phyloP scores from a whole-genome alignment of 2,329 filamentous ascomycete species.

The Aspergillus hortae region DNA sequence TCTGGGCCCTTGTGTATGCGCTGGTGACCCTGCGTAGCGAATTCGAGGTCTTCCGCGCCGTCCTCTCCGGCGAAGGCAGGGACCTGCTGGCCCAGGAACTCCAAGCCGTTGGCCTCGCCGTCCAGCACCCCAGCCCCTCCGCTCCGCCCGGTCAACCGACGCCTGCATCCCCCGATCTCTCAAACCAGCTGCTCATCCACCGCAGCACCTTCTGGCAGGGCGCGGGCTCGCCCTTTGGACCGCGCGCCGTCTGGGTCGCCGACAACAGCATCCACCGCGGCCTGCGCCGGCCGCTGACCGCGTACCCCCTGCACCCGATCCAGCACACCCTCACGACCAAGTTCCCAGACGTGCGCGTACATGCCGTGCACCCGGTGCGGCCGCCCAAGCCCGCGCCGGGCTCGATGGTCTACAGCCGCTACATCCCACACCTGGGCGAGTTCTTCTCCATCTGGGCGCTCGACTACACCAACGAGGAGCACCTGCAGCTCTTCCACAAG shows the following conservation, averaged over 20 bases:
- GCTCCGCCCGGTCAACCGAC: slow-evolving; percentile 36
- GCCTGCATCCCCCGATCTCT: slow-evolving; percentile 26
- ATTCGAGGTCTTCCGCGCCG: slow-evolving; percentile 32
- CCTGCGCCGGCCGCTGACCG: slow-evolving; percentile 19
- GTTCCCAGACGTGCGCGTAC: slow-evolving; percentile 46
- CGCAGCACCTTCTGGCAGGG: slow-evolving; percentile 65
- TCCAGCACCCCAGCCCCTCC: slow-evolving; percentile 42
- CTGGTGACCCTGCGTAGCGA: slow-evolving; percentile 29
- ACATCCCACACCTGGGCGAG: slow-evolving; percentile 70
- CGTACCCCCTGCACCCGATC: slow-evolving; percentile 27
- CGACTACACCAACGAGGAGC: slow-evolving; percentile 60
- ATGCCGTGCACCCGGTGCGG: slow-evolving; percentile 67
- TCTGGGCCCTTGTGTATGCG: slow-evolving; percentile 38
- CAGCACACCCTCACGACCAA: slow-evolving; percentile 46
- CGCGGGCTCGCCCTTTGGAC: slow-evolving; percentile 63
- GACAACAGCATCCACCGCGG: slow-evolving; percentile 32
- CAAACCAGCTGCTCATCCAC: slow-evolving; percentile 46
- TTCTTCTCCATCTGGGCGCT: slow-evolving; percentile 72
- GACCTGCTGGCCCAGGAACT: slow-evolving; percentile 27
- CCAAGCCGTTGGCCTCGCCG: slow-evolving; percentile 39
- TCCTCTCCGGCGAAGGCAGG: slow-evolving; percentile 25
- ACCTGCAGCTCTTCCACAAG: slow-evolving; percentile 67
- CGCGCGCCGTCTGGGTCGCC: slow-evolving; percentile 59
- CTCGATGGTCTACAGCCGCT: slow-evolving; percentile 70
- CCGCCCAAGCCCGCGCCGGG: slow-evolving; percentile 68